Conservation (phyloP, 2,329 filamentous ascomycete species). For the Aspergillus transmontanensis region DNA sequence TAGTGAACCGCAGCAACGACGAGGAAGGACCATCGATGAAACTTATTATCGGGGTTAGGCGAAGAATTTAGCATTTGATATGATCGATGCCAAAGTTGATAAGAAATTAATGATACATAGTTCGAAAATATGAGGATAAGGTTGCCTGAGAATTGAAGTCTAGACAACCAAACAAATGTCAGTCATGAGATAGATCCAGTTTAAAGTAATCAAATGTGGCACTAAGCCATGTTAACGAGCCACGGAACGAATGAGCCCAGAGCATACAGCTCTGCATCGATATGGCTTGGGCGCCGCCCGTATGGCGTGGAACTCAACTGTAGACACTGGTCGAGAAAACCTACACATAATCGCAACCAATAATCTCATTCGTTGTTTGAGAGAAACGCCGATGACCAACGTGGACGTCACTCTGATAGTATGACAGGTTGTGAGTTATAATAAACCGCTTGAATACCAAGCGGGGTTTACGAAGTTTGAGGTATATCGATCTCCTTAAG, state of each 20-base stretch:
- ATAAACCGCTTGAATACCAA: background rate
- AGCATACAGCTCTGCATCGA: background rate
- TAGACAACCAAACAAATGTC: background rate
- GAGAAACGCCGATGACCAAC: background rate
- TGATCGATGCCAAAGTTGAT: background rate
- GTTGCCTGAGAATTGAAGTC: background rate
- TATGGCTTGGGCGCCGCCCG: background rate
- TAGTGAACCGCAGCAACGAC: constrained; percentile 79
- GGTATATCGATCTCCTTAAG: background rate
- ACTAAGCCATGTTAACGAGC: background rate
- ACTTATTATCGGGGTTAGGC: constrained; percentile 67
- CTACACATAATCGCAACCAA: background rate
- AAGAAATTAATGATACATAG: background rate
- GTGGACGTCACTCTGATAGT: background rate
- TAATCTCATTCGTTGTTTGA: background rate
- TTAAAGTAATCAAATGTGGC: background rate
- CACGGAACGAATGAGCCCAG: background rate
- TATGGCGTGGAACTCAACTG: background rate
- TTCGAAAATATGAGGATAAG: background rate
- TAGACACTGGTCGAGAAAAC: background rate
- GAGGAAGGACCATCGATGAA: constrained; percentile 84
- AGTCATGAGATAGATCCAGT: background rate
- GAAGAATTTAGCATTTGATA: background rate
- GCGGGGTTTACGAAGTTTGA: background rate
- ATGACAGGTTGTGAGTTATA: background rate